Conservation (phyloP, 2,329 filamentous ascomycete species). For the Fusarium redolens region DNA sequence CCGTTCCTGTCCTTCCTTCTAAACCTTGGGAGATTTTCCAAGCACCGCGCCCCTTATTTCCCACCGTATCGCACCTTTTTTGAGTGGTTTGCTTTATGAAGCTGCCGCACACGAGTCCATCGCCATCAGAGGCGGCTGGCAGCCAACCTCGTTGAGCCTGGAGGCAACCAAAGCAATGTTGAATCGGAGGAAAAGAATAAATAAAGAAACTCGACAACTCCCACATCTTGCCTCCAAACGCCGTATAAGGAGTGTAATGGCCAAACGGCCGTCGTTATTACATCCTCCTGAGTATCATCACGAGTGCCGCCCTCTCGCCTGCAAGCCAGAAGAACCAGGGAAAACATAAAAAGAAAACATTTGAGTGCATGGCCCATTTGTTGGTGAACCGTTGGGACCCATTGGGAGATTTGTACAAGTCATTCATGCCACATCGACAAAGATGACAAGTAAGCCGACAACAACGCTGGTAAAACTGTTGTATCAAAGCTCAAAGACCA, state of each 20-base stretch:
- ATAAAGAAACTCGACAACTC: constrained; percentile 44
- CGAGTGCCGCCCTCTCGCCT: constrained; percentile 40
- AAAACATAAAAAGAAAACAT: constrained; percentile 18
- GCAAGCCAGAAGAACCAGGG: constrained; percentile 35
- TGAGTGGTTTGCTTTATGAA: constrained; percentile 4
- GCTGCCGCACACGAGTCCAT: background rate
- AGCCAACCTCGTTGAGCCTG: background rate
- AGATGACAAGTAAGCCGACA: constrained; percentile 21
- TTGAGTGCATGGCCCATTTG: constrained; percentile 16
- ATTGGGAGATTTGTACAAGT: constrained; percentile 27
- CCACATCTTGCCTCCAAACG: constrained; percentile 48
- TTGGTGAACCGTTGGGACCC: constrained; percentile 4
- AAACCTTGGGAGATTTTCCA: constrained; percentile 46
- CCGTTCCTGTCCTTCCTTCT: constrained; percentile 40
- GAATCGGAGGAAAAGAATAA: constrained; percentile 24
- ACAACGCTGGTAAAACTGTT: constrained; percentile 16
- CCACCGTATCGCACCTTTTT: constrained; percentile 13
- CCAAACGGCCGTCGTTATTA: constrained; percentile 54
- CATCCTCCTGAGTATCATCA: constrained; percentile 49
- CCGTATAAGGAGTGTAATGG: constrained; percentile 54
- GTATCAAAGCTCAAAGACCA: constrained; percentile 21
- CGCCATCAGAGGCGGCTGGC: background rate
- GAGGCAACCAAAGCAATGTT: constrained; percentile 16
- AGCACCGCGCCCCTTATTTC: constrained; percentile 31
- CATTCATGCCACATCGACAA: constrained; percentile 17